Evolutionary conservation across 140 eudicot genomes (phyloP), one percentile per base, ranked within the genome.

Genomic region (Ambrosia hybrid): DNA sequence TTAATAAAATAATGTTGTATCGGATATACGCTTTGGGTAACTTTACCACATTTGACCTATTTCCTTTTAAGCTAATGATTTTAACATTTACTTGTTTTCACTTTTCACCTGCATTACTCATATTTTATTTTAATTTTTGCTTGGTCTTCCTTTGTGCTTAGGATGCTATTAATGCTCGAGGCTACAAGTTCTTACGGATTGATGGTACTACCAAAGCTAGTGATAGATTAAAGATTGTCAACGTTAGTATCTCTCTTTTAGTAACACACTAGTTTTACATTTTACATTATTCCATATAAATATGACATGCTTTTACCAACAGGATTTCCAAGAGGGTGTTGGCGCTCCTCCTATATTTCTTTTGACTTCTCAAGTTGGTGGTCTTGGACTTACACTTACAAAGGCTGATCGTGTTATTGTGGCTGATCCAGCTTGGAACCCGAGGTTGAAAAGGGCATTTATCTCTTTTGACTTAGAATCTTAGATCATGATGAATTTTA

Each of bases 341-440:
- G 91, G 86, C 36, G 92, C 99, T 66, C 94, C 99, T 62, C 94
- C 99, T 16, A 90, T 94, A 8, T 94, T 94, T 75, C 84, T 94
- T 33, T 81, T 94, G 70, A 94, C 99, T 21, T 90, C 99, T 71
- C 97, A 90, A 88, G 99, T 94, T 68, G 99, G 99, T 12, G 99
- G 99, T 14, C 79, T 90, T 43, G 99, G 99, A 75, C 89, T 94
- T 43, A 90, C 99, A 60, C 90, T 94, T 16, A 94, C 97, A 17
- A 94, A 88, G 67, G 99, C 99, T 69, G 96, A 94, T 39, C 99
- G 97, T 49, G 99, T 94, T 15, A 94, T 94, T 60, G 97, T 94
- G 46, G 99, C 86, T 66, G 99, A 94, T 81, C 99, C 99, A 71
- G 97, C 99, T 21, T 94, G 99, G 99, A 94, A 94, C 68, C 99